Conservation (phyloP, 2,329 filamentous ascomycete species). For the Xylaria sp. region DNA sequence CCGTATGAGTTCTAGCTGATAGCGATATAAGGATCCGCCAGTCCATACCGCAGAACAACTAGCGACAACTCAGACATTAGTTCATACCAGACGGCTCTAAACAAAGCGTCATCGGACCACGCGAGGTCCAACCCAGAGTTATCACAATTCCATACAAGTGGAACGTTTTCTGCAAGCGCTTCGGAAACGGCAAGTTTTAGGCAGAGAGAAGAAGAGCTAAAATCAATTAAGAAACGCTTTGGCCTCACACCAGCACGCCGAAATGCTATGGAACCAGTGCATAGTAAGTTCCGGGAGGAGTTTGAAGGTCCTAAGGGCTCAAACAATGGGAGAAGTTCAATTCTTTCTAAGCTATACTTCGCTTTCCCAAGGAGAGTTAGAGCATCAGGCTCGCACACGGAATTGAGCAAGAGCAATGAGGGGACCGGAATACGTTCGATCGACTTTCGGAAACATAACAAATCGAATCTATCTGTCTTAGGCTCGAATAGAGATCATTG, state of each 20-base stretch:
- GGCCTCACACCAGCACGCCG: slow-evolving; percentile 49
- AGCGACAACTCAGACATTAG: slow-evolving; percentile 45
- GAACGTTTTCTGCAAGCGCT: slow-evolving; percentile 40
- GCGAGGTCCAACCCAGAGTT: slow-evolving; percentile 20
- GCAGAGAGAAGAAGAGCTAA: slow-evolving; percentile 54
- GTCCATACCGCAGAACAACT: slow-evolving; percentile 35
- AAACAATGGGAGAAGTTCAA: slow-evolving; percentile 44
- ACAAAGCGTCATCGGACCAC: slow-evolving; percentile 37
- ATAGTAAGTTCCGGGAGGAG: slow-evolving; percentile 57
- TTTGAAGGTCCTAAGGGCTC: slow-evolving; percentile 46
- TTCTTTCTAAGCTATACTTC: slow-evolving; percentile 53
- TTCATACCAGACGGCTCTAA: slow-evolving; percentile 48
- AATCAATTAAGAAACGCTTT: slow-evolving; percentile 56
- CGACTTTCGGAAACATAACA: slow-evolving; percentile 8
- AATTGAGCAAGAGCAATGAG: slow-evolving; percentile 20
- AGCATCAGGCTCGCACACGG: slow-evolving; percentile 39
- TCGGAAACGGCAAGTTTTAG: slow-evolving; percentile 55
- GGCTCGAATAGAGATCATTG: not conserved
- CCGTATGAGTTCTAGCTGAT: slow-evolving; percentile 18
- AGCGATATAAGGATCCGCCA: slow-evolving; percentile 34
- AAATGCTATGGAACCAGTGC: slow-evolving; percentile 46
- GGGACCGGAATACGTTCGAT: not conserved
- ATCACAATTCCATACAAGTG: slow-evolving; percentile 32
- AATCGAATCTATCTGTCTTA: not conserved
- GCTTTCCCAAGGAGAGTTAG: slow-evolving; percentile 50